phyloP scores from a whole-genome alignment of 1,284 basidiomycete genomes.

The Gastroboletus turbinatus region DNA sequence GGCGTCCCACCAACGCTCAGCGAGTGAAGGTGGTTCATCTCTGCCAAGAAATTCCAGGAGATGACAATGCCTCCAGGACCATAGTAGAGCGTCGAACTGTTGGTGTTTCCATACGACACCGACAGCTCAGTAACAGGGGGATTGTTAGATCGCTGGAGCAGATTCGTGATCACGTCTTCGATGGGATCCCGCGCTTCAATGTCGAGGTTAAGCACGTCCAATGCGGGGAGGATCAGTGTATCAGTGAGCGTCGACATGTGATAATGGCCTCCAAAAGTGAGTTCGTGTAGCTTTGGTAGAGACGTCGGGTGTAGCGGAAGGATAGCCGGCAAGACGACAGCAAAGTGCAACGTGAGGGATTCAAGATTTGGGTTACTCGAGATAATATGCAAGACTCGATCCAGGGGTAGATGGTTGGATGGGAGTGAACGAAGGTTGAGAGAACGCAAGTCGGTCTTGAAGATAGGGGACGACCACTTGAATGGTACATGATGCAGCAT shows the following conservation, averaged over 20 bases:
- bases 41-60: constrained; percentile 50
- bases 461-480: constrained; percentile 70
- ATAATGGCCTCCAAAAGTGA: constrained; percentile 64
- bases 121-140: constrained; percentile 57
- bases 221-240: constrained; percentile 52
- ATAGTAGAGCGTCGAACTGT: constrained; percentile 44
- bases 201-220: constrained; percentile 59
- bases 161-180: constrained; percentile 60
- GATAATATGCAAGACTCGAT: constrained; percentile 63
- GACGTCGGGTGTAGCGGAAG: constrained; percentile 55
- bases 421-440: constrained; percentile 66
- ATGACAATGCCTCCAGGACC: constrained; percentile 41
- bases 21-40: constrained; percentile 49
- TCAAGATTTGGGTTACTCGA: constrained; percentile 54
- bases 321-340: constrained; percentile 55
- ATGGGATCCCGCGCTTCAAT: constrained; percentile 67
- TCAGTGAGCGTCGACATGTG: constrained; percentile 64
- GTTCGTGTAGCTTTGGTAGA: constrained; percentile 49
- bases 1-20: constrained; percentile 61
- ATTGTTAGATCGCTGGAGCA: constrained; percentile 56
- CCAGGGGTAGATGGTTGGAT: constrained; percentile 57
- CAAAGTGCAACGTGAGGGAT: constrained; percentile 58
- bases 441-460: constrained; percentile 52
- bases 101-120: constrained; percentile 52
- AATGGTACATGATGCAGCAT: constrained; percentile 71